Conservation (phyloP, 2,329 filamentous ascomycete genomes). For the Fusarium denticulatum region DNA sequence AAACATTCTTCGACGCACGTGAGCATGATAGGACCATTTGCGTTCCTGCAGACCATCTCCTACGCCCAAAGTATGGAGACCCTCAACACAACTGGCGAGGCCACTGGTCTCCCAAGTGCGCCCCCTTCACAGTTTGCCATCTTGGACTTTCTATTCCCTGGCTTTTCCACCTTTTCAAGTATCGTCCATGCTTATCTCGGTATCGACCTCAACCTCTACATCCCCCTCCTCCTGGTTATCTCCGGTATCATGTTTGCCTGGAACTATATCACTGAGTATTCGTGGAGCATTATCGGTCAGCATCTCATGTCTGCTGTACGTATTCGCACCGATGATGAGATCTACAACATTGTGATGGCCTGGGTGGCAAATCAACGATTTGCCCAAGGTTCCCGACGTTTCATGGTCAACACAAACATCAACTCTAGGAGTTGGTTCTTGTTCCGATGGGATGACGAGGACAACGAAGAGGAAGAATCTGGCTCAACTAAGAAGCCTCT, state of each 20-base stretch:
- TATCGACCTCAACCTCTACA: constrained; percentile 70
- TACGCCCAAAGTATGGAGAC: constrained; percentile 38
- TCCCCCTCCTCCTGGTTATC: constrained; percentile 64
- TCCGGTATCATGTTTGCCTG: constrained; percentile 61
- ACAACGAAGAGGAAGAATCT: constrained; percentile 57
- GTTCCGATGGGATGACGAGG: constrained; percentile 56
- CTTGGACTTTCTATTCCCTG: constrained; percentile 73
- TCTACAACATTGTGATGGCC: constrained; percentile 77
- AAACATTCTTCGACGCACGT: neutral
- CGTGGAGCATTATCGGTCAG: constrained; percentile 59
- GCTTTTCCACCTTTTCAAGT: constrained; percentile 67
- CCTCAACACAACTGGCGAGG: constrained; percentile 32
- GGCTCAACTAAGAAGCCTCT: constrained; percentile 58
- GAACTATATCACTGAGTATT: constrained; percentile 61
- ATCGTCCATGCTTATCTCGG: constrained; percentile 65
- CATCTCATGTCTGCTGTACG: constrained; percentile 74
- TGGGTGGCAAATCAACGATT: constrained; percentile 74
- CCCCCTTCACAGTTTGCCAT: constrained; percentile 55
- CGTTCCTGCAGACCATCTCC: constrained; percentile 10
- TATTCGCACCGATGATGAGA: constrained; percentile 75
- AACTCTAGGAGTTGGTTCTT: constrained; percentile 63
- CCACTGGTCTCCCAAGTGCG: neutral
- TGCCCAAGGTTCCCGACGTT: constrained; percentile 66
- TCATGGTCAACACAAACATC: constrained; percentile 72
- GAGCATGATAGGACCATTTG: constrained; percentile 20